These are phyloP conservation scores for Candida tibetensis DNA, from an alignment of 805 yeast genomes.

Conservation along the genomic window DNA sequence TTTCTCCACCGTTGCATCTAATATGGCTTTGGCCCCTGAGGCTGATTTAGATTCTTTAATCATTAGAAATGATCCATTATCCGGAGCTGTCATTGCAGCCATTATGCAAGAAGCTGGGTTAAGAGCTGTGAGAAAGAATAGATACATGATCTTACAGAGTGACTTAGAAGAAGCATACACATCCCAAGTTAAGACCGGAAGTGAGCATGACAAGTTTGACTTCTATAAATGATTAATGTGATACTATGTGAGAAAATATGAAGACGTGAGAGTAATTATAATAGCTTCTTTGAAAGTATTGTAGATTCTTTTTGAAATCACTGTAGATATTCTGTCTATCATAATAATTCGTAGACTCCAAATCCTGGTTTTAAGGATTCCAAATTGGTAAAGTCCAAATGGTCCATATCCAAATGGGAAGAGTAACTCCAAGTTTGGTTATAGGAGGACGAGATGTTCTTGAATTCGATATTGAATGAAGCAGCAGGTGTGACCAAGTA, in stretches of 20 bases:
- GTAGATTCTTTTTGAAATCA: too few species aligned
- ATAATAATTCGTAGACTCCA: conserved; percentile 52
- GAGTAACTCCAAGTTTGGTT: conserved; percentile 28
- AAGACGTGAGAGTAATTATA: too few species aligned
- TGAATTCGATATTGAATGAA: conserved; percentile 24
- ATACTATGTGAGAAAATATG: neutral
- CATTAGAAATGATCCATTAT: conserved; percentile 91
- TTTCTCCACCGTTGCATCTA: conserved; percentile 92
- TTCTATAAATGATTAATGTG: conserved; percentile 67
- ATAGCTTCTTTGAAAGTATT: too few species aligned
- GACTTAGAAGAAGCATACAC: conserved; percentile 98
- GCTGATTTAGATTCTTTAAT: conserved; percentile 93
- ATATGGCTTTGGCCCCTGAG: conserved; percentile 97
- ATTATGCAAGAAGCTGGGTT: conserved; percentile 99
- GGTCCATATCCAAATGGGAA: conserved; percentile 71
- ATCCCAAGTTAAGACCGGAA: conserved; percentile 91
- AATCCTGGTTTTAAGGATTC: conserved; percentile 61
- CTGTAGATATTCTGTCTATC: too few species aligned
- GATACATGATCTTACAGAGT: conserved; percentile 93
- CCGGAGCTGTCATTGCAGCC: conserved; percentile 98
- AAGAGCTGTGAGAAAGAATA: conserved; percentile 95
- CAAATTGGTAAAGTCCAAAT: conserved; percentile 51
- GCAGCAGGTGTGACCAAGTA: conserved; percentile 42
- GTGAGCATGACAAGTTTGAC: conserved; percentile 95
- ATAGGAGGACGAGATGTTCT: conserved; percentile 10